These are phyloP conservation scores for Mimosa bimucronata DNA, from an alignment of 306 rosid species.

Conservation along the genomic window DNA sequence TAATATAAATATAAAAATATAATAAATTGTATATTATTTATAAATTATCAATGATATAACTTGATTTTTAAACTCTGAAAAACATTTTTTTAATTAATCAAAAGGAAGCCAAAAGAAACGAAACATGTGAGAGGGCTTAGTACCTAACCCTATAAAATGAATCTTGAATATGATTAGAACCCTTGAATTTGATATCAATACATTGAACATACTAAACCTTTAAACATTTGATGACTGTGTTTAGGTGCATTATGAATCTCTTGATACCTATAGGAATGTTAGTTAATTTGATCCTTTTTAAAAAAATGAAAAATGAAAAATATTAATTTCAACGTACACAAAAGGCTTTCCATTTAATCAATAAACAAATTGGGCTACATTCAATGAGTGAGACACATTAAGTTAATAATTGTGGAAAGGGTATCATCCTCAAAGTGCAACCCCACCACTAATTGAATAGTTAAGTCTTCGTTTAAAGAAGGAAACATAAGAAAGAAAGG, in stretches of 20 bases:
- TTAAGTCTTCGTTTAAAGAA: background rate
- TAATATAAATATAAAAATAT: background rate
- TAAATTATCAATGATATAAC: background rate
- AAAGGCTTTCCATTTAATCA: background rate
- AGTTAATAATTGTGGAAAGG: background rate
- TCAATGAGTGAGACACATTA: background rate
- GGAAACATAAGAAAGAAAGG: background rate
- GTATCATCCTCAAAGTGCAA: background rate
- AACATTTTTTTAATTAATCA: background rate
- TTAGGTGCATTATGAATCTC: background rate
- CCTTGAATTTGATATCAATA: background rate
- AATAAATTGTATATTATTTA: background rate
- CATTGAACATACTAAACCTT: background rate
- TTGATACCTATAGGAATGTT: background rate
- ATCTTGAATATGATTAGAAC: background rate
- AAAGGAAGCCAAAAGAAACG: background rate
- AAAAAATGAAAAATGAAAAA: background rate
- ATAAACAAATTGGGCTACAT: background rate
- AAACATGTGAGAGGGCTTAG: background rate
- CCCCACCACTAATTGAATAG: constrained; percentile 11
- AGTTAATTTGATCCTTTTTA: background rate
- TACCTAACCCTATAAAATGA: background rate
- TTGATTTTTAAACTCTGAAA: background rate
- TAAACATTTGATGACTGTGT: constrained; percentile 1
- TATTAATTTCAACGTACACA: background rate